Evolutionary conservation across 2,329 filamentous ascomycete species (phyloP), one percentile per base, ranked within the genome.

Genomic region (Colletotrichum karsti): DNA sequence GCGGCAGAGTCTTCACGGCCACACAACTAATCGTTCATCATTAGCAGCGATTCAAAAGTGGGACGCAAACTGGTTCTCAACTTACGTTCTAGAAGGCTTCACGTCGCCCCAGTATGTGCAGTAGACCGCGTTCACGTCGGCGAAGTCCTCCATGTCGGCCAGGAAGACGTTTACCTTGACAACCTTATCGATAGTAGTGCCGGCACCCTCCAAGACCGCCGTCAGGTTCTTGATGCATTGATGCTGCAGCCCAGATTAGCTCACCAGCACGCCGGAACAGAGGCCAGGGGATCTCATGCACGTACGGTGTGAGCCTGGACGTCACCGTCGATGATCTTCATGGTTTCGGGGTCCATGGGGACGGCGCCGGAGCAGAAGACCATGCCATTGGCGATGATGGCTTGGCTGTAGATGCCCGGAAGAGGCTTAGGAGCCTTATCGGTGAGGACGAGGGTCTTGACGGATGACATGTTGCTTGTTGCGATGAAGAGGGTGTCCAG

Each of bases 151-250:
- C 91, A 94, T 93, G 76, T 90, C 85, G 64, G 89, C 85, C 58
- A 94, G 83, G 83, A 93, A 94, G 73, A 93, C 90, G 73, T 88
- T 89, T 69, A 92, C 89, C 83, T 93, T 93, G 75, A 93, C 89
- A 22, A 93, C 89, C 75, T 89, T 89, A 48, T 85, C 81, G 48
- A 94, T 82, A 63, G 82, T 85, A 39, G 87, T 90, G 18, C 91
- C 91, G 5, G 91, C 91, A 55, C 88, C 91, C 67, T 89, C 86
- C 37, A 94, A 84, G 69, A 94, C 90, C 33, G 90, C 90, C 63
- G 85, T 82, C 72, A 94, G 85, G 79, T 93, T 93, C 78, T 91
- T 86, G 81, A 91, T 91, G 84, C 89, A 92, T 74, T 87, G 87
- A 72, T 88, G 87, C 73, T 82, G 66, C 20, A 42, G 12, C 20